These are phyloP conservation scores for Picea glauca DNA, from an alignment of 75 land plant species.

Conservation along the genomic window DNA sequence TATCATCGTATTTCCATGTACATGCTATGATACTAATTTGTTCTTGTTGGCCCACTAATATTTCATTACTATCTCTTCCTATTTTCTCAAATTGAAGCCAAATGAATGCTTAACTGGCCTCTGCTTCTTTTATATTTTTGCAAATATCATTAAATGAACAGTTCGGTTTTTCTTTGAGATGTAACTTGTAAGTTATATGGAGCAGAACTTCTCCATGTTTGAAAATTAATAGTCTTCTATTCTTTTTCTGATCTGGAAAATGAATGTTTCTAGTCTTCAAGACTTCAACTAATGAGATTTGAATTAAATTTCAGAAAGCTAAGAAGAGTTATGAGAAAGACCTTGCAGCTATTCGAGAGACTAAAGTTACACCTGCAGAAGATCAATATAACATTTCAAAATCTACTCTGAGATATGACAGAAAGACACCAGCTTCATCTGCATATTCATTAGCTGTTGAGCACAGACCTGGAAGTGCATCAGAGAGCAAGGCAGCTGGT, in stretches of 20 bases:
- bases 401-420: not conserved
- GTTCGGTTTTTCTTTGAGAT: too few species aligned
- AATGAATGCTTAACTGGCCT: not conserved
- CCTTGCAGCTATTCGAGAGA: slow-evolving; percentile 38
- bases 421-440: not conserved
- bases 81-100: not conserved
- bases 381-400: slow-evolving; percentile 8
- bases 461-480: not conserved
- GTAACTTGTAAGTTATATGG: too few species aligned
- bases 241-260: not conserved
- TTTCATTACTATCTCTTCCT: not conserved
- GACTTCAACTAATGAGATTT: not conserved
- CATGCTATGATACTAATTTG: not conserved
- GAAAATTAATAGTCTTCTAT: too few species aligned
- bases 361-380: slow-evolving; percentile 12
- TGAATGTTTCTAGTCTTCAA: not conserved
- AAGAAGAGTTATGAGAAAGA: slow-evolving; percentile 93
- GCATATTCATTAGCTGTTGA: not conserved
- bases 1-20: not conserved
- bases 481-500: not conserved
- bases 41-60: too few species aligned
- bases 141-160: not conserved
- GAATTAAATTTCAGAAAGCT: slow-evolving; percentile 62
- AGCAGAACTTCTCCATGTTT: too few species aligned
- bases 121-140: not conserved